These are phyloP conservation scores for Bullera alba DNA, from an alignment of 768 basidiomycete species.

Conservation along the genomic window DNA sequence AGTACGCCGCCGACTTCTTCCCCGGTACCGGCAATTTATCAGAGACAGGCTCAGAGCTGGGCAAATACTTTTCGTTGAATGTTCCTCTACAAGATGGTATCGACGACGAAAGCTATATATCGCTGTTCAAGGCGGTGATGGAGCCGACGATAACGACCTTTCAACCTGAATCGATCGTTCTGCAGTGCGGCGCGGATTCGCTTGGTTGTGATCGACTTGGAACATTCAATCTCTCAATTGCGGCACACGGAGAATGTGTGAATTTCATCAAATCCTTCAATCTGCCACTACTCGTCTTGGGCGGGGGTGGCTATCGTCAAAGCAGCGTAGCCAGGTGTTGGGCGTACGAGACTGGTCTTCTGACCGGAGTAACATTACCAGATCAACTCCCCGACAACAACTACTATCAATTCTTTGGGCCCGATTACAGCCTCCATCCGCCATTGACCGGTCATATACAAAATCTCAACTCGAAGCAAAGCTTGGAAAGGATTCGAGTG, in stretches of 20 bases:
- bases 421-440: constrained; percentile 88
- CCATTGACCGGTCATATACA: constrained; percentile 70
- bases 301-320: constrained; percentile 94
- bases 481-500: constrained; percentile 78
- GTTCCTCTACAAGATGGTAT: constrained; percentile 93
- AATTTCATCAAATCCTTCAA: constrained; percentile 90
- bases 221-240: constrained; percentile 94
- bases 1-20: constrained; percentile 97
- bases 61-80: constrained; percentile 92
- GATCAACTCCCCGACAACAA: constrained; percentile 81
- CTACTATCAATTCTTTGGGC: constrained; percentile 88
- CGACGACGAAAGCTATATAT: constrained; percentile 93
- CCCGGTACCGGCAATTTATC: constrained; percentile 94
- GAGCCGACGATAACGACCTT: constrained; percentile 87
- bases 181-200: constrained; percentile 96
- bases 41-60: constrained; percentile 69
- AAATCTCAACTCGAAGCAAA: constrained; percentile 78
- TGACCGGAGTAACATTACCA: constrained; percentile 71
- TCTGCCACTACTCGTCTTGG: constrained; percentile 81
- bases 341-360: constrained; percentile 94
- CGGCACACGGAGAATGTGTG: constrained; percentile 96
- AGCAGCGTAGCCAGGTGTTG: constrained; percentile 97
- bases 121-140: constrained; percentile 91
- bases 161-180: constrained; percentile 79
- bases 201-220: constrained; percentile 90